These are phyloP conservation scores for Tolypocladium album DNA, from an alignment of 2,329 filamentous ascomycete species.

Conservation along the genomic window DNA sequence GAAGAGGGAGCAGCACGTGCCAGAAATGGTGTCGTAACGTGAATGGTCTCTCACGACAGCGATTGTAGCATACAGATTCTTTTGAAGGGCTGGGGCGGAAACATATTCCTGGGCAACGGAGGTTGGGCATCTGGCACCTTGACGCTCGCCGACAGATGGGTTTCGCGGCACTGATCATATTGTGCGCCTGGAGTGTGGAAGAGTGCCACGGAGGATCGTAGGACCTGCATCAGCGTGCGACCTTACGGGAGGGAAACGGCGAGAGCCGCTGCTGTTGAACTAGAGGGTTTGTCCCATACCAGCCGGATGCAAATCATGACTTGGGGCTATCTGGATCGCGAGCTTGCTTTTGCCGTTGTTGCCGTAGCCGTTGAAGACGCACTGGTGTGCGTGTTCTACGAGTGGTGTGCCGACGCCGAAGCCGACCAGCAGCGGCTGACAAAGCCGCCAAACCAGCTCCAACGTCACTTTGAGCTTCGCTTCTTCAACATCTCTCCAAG, in stretches of 20 bases:
- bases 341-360: background rate
- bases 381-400: background rate
- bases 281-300: background rate
- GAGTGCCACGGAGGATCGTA: background rate
- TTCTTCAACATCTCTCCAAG: background rate
- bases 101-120: background rate
- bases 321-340: background rate
- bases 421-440: background rate
- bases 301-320: background rate
- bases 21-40: background rate
- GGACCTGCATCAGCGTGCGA: background rate
- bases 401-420: too few relatives aligned
- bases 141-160: background rate
- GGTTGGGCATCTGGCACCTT: background rate
- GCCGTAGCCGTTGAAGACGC: background rate
- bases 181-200: background rate
- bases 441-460: background rate
- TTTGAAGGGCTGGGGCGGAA: background rate
- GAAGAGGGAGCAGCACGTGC: slow-evolving; percentile 15
- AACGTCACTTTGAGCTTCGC: background rate
- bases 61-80: background rate
- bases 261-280: background rate
- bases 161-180: background rate
- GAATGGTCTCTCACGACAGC: background rate
- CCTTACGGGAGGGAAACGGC: too few relatives aligned